Percentiles rank a stretch among this genome's conserved stretches.
Conservation (phyloP, 2,329 filamentous ascomycete genomes). For the Penicillium freii region DNA sequence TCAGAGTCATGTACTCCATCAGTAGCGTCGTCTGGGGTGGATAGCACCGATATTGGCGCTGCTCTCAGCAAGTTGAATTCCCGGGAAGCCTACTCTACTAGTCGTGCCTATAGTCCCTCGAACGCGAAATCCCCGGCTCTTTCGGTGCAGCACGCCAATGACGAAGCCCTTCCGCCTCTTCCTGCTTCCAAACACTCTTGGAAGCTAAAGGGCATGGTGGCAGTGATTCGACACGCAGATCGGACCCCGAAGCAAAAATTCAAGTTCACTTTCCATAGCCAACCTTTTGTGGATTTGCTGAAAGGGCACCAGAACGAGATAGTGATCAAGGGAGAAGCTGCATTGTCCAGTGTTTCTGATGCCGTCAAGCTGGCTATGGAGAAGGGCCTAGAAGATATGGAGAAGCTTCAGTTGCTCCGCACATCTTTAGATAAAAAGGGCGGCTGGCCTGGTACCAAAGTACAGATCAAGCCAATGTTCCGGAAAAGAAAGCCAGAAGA, state of each 20-base stretch:
- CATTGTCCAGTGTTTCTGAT: conserved; percentile 80
- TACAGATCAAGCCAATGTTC: conserved; percentile 99
- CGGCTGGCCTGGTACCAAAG: conserved; percentile 91
- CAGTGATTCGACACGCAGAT: conserved; percentile 93
- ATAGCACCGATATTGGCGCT: conserved; percentile 26
- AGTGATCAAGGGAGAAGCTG: conserved; percentile 85
- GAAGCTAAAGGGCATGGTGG: conserved; percentile 97
- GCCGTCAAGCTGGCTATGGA: conserved; percentile 79
- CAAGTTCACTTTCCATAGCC: conserved; percentile 98
- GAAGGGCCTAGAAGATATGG: conserved; percentile 76
- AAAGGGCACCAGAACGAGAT: conserved; percentile 97
- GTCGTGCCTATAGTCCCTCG: conserved; percentile 25
- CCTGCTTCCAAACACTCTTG: conserved; percentile 85
- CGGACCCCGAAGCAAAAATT: conserved; percentile 98
- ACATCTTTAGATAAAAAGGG: conserved; percentile 92
- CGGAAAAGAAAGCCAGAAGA: conserved; percentile 76
- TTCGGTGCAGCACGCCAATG: conserved; percentile 26
- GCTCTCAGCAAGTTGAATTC: conserved; percentile 18
- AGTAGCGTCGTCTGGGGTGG: conserved; percentile 34
- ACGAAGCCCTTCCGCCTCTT: conserved; percentile 48
- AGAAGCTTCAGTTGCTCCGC: conserved; percentile 80
- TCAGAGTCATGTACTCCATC: conserved; percentile 35
- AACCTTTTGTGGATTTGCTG: conserved; percentile 89
- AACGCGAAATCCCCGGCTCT: conserved; percentile 28
- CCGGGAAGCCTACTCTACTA: conserved; percentile 24